phyloP scores from a whole-genome alignment of 2,329 filamentous ascomycete genomes.

The Cladophialophora immunda region DNA sequence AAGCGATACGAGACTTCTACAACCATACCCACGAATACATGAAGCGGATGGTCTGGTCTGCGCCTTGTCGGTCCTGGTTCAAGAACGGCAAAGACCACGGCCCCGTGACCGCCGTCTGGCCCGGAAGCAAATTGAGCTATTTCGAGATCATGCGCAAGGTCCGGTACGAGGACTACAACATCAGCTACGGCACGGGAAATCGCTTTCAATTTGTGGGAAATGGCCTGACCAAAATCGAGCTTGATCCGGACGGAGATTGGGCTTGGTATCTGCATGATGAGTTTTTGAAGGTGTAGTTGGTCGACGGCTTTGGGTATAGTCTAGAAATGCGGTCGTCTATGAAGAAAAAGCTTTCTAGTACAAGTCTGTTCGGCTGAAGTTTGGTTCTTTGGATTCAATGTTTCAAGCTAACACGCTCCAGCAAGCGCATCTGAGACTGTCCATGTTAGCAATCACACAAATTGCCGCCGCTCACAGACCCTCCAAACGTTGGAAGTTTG shows the following conservation, averaged over 20 bases:
- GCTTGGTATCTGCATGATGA: too few species aligned
- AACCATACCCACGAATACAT: slow-evolving; percentile 22
- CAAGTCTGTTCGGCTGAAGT: too few species aligned
- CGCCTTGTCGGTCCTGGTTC: slow-evolving; percentile 28
- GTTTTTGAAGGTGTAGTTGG: too few species aligned
- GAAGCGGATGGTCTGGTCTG: slow-evolving; percentile 19
- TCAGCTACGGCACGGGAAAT: slow-evolving; percentile 49
- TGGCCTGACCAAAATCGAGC: slow-evolving; percentile 41
- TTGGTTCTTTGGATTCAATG: too few species aligned
- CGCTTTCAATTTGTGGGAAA: slow-evolving; percentile 52
- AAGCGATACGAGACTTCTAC: slow-evolving; percentile 16
- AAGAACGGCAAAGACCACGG: slow-evolving; percentile 31
- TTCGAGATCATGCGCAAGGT: slow-evolving; percentile 45
- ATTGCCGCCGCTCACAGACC: too few species aligned
- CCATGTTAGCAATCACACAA: too few species aligned
- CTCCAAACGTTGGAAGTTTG: too few species aligned
- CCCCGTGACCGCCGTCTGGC: slow-evolving; percentile 18
- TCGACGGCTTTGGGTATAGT: too few species aligned
- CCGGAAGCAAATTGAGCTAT: slow-evolving; percentile 26
- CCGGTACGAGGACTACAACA: slow-evolving; percentile 47
- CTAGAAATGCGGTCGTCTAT: too few species aligned
- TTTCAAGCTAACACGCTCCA: too few species aligned
- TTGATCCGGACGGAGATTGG: slow-evolving; percentile 10
- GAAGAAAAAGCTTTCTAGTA: too few species aligned
- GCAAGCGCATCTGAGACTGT: too few species aligned